Evolutionary conservation across 495 filamentous ascomycete genomes (phyloP), one percentile per base, ranked within the genome.

Genomic region (Penicilliopsis zonata): DNA sequence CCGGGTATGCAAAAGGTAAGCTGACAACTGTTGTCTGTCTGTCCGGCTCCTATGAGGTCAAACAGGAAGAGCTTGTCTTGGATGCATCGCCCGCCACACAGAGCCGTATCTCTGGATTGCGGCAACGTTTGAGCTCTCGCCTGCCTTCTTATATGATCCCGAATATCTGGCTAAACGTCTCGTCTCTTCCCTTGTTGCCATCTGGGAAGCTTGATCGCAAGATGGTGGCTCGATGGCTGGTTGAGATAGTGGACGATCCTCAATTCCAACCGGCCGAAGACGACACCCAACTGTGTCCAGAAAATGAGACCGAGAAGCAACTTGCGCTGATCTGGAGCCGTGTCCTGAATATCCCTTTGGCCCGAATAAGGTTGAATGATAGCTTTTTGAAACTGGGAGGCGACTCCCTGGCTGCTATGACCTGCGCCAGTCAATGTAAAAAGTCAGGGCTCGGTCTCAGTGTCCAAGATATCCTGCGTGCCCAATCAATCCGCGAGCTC

Each of bases 361-460:
- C 20, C 12, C 47, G 59, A 3, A 69, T 80, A 21, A 55, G 60
- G 7, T 39, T 72, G 18, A 52, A 68, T 14, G 64, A 76, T 38
- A 70, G 65, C 38, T 82, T 83, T 47, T 59, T 82, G 40, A 60
- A 55, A 14, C 57, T 79, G 6, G 78, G 78, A 9, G 78, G 78
- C 23, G 78, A 83, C 39, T 82, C 77, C 1, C 78, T 83, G 29
- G 66, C 69, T 8, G 77, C 77, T 1, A 82, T 83, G 67, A 76
- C 74, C 7, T 75, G 74, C 12, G 63, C 72, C 39, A 65, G 65
- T 9, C 46, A 56, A 9, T 63, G 59, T 37, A 69, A 62, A 41
- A 63, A 63, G 43, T 49, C 63, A 21, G 65, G 66, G 2, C 43
- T 78, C 30, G 55, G 62, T 4, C 36, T 80, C 5, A 74, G 65